Evolutionary conservation across 495 filamentous ascomycete genomes (phyloP).

Genomic region (Penicillium taxi): DNA sequence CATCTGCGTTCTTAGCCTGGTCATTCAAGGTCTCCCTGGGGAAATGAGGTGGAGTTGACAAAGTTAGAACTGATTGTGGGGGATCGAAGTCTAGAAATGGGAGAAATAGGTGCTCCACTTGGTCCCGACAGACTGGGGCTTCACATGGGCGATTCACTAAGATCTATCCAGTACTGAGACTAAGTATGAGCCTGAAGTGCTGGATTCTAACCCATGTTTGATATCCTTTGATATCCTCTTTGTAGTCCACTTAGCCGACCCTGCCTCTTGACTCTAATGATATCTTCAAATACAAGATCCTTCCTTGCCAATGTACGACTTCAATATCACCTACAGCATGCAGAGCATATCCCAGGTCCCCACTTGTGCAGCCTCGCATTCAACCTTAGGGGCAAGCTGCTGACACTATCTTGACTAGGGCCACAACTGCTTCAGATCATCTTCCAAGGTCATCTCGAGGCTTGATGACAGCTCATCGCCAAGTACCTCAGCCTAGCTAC

Average conservation of each 20-base stretch:
- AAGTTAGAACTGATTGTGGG: background rate
- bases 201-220: too few relatives aligned
- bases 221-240: background rate
- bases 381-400: constrained; percentile 2
- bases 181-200: too few relatives aligned
- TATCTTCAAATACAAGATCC: constrained; percentile 2
- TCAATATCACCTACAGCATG: constrained; percentile 15
- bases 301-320: constrained; percentile 17
- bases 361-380: constrained; percentile 10
- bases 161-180: too few relatives aligned
- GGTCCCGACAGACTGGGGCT: background rate
- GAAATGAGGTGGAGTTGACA: background rate
- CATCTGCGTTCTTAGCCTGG: constrained; percentile 6
- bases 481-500: background rate
- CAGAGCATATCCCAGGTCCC: constrained; percentile 12
- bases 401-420: constrained; percentile 8
- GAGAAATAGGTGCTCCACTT: constrained; percentile 6
- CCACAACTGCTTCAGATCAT: constrained; percentile 5
- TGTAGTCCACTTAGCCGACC: too few relatives aligned
- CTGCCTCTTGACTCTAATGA: background rate
- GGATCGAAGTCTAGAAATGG: too few relatives aligned
- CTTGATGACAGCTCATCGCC: background rate
- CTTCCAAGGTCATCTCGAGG: constrained; percentile 6
- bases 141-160: background rate
- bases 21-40: background rate